Conservation (phyloP, 768 basidiomycete species). For the Panus rudis region DNA sequence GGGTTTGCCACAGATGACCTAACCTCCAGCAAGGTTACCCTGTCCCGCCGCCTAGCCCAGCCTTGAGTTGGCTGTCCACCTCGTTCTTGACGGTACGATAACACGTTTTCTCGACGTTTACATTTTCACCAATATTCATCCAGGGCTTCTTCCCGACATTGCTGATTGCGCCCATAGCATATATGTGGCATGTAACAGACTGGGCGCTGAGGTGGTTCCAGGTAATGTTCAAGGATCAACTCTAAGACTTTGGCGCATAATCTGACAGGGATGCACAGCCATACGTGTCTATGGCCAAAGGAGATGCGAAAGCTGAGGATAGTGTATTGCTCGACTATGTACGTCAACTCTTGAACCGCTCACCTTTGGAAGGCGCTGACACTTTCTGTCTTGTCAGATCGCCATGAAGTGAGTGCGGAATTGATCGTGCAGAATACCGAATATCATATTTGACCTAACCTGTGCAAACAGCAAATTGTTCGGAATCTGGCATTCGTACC, state of each 20-base stretch:
- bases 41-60: conserved; percentile 43
- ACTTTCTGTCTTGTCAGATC: conserved; percentile 26
- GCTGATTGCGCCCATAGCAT: conserved; percentile 41
- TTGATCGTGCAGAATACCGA: neutral
- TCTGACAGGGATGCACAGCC: conserved; percentile 34
- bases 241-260: conserved; percentile 4
- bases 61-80: conserved; percentile 37
- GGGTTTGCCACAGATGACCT: neutral
- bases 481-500: conserved; percentile 37
- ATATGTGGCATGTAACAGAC: conserved; percentile 46
- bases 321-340: conserved; percentile 66
- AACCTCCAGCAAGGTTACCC: conserved; percentile 37
- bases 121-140: neutral
- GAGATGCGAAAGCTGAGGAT: conserved; percentile 46
- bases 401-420: neutral
- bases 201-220: conserved; percentile 52
- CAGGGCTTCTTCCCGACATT: conserved; percentile 57
- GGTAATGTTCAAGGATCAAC: conserved; percentile 27
- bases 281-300: conserved; percentile 49
- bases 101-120: conserved; percentile 8
- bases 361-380: conserved; percentile 24
- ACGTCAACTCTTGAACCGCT: conserved; percentile 14
- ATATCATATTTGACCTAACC: neutral
- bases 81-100: conserved; percentile 39
- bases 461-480: conserved; percentile 32